Evolutionary conservation across 768 basidiomycete species (phyloP).

Genomic region (Punctularia strigosozonata): DNA sequence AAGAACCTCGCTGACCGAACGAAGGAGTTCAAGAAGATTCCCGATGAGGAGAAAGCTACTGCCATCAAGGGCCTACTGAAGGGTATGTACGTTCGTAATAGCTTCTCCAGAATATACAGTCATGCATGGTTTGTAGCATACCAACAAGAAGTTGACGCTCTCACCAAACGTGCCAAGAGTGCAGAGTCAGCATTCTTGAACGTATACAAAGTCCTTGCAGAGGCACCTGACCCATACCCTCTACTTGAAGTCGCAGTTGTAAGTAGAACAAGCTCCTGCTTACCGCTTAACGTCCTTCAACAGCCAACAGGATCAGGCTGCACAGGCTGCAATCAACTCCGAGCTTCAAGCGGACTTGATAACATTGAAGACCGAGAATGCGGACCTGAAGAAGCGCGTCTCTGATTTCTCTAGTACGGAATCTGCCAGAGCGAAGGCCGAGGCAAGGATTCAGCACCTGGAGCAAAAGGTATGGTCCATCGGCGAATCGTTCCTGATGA

Average conservation of each 20-base stretch:
- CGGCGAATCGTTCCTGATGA: background rate
- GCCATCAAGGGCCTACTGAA: conserved; percentile 89
- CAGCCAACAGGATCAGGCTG: conserved; percentile 72
- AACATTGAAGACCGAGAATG: conserved; percentile 72
- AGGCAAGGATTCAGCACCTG: conserved; percentile 59
- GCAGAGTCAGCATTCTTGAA: conserved; percentile 96
- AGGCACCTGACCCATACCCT: conserved; percentile 96
- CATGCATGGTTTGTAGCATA: conserved; percentile 45
- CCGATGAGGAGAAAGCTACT: conserved; percentile 78
- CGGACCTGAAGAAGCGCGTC: conserved; percentile 58
- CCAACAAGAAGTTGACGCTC: conserved; percentile 91
- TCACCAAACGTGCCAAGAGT: conserved; percentile 84
- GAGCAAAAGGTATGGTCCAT: conserved; percentile 60
- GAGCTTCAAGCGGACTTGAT: conserved; percentile 67
- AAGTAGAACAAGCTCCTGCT: conserved; percentile 11
- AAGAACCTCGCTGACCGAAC: conserved; percentile 94
- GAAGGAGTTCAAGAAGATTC: conserved; percentile 94
- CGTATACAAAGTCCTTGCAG: conserved; percentile 92
- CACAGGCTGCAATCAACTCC: conserved; percentile 73
- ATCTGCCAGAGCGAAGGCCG: conserved; percentile 63
- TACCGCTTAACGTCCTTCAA: background rate
- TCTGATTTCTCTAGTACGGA: conserved; percentile 56
- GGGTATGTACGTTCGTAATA: conserved; percentile 29
- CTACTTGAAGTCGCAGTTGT: conserved; percentile 91
- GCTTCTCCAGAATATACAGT: background rate